Evolutionary conservation across 768 basidiomycete species (phyloP), one percentile per base, ranked within the genome.

Genomic region (Coprinopsis strossmayeri): DNA sequence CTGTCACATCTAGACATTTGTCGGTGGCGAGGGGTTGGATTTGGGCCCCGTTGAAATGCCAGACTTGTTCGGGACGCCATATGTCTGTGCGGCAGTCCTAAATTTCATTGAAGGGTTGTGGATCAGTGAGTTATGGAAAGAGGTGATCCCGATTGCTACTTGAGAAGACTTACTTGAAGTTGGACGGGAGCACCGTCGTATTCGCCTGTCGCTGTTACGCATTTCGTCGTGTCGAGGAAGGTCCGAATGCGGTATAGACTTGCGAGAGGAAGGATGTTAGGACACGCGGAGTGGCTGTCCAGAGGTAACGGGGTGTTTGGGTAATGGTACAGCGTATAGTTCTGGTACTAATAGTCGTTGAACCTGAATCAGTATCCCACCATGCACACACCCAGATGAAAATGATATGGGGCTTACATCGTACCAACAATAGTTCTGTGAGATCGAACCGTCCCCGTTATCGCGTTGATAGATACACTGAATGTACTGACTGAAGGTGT

Each of bases 121-220:
- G n/a, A n/a, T n/a, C n/a, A n/a, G n/a, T n/a, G n/a, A n/a, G n/a
- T 44, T 47, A 46, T 54, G 27, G 17, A 13, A 24, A 32, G 43
- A 9, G 18, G 13, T n/a, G 4, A 13, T 28, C 5, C 10, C 25
- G 11, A 45, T 20, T 28, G 23, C 51, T 21, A 2, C 3, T 9
- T 23, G 18, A n/a, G 30, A 23, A 30, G 48, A 51, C 28, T 55
- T 9, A 56, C 55, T 46, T 57, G 51, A 25, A 64, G 51, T 17
- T 46, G 51, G 30, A 65, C 57, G 12, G 58, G 48, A 10, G 64
- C 58, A 27, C 64, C 64, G 45, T 65, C 52, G 18, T 51, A 51
- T 41, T 61, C 59, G n/a, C 57, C 60, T 13, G 53, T 49, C 28
- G 59, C 58, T 18, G 62, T 61, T 20, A 64, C 27, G 44, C 63